These are phyloP conservation scores for Saccharum hybrid DNA, from an alignment of 202 grass and related monocot genomes.

Conservation along the genomic window DNA sequence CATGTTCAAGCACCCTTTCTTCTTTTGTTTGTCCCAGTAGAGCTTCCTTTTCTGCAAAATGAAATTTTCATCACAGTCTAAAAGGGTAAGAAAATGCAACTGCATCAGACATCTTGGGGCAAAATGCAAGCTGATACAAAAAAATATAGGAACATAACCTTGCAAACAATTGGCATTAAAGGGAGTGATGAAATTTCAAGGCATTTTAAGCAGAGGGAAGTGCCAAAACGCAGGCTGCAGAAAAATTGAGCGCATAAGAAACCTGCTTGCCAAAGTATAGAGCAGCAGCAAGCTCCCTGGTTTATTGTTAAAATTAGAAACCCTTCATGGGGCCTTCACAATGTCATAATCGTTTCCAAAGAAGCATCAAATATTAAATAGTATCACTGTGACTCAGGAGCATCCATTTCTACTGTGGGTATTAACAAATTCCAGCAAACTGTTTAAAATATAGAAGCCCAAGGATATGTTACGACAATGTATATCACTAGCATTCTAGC, in stretches of 20 bases:
- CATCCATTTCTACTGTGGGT: constrained; percentile 1
- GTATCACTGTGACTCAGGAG: constrained; percentile 3
- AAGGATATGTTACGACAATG: background rate
- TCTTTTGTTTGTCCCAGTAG: constrained; percentile 51
- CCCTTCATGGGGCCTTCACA: background rate
- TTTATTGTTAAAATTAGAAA: constrained; percentile 18
- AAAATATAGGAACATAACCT: background rate
- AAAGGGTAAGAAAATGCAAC: constrained; percentile 40
- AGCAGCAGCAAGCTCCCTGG: constrained; percentile 10
- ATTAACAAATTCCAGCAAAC: constrained; percentile 3
- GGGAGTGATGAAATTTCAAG: constrained; percentile 30
- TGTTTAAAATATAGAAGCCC: constrained; percentile 23
- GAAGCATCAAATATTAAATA: constrained; percentile 26
- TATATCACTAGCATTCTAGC: too few species aligned
- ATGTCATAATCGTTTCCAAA: constrained; percentile 9
- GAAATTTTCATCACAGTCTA: constrained; percentile 24
- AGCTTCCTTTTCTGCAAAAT: constrained; percentile 71
- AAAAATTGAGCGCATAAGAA: constrained; percentile 13
- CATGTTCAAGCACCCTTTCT: constrained; percentile 45
- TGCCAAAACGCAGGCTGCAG: constrained; percentile 20
- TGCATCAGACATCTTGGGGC: background rate
- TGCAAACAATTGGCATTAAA: constrained; percentile 33
- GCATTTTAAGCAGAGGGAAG: background rate
- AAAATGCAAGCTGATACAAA: constrained; percentile 28
- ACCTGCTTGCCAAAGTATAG: constrained; percentile 17